phyloP scores from a whole-genome alignment of 2,329 filamentous ascomycete species.

The Aspergillus flavus region DNA sequence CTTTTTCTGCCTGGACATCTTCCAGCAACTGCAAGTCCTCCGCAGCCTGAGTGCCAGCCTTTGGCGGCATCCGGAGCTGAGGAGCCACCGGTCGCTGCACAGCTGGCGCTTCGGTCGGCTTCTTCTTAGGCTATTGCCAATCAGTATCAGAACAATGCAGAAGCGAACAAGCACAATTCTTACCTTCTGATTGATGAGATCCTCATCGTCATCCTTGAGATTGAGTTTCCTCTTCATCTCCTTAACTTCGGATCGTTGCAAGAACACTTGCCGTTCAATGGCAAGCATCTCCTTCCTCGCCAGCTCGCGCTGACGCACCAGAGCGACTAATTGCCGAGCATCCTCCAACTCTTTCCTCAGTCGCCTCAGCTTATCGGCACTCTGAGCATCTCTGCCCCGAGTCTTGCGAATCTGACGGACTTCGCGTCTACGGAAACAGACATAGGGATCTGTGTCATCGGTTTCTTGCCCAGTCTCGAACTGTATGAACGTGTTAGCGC shows the following conservation, averaged over 20 bases:
- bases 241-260: constrained; percentile 80
- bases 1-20: constrained; percentile 77
- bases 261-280: constrained; percentile 76
- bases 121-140: constrained; percentile 68
- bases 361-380: constrained; percentile 91
- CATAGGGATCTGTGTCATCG: constrained; percentile 94
- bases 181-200: constrained; percentile 92
- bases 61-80: constrained; percentile 69
- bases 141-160: constrained; percentile 41
- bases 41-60: constrained; percentile 73
- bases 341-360: constrained; percentile 89
- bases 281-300: constrained; percentile 76
- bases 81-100: constrained; percentile 64
- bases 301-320: constrained; percentile 78
- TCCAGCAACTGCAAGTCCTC: constrained; percentile 76
- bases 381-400: constrained; percentile 87
- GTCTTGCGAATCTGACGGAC: constrained; percentile 94
- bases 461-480: constrained; percentile 93
- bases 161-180: constrained; percentile 34
- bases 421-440: constrained; percentile 95
- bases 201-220: constrained; percentile 91
- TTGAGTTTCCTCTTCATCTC: constrained; percentile 83
- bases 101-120: constrained; percentile 62
- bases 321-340: constrained; percentile 75
- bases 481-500: constrained; percentile 34